These are phyloP conservation scores for Acer negundo DNA, from an alignment of 345 rosid species.

Conservation along the genomic window DNA sequence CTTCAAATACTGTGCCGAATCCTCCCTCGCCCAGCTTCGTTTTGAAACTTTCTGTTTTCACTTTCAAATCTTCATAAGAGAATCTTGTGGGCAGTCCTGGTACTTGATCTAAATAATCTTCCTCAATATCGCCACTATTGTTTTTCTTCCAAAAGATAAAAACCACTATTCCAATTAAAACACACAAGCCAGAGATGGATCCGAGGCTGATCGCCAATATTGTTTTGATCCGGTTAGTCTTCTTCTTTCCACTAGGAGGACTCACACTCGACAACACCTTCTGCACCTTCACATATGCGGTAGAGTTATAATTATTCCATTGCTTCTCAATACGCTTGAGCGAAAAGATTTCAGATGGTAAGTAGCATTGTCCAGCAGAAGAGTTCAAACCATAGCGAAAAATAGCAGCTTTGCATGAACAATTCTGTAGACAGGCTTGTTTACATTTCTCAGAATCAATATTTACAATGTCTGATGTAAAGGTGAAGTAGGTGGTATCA, in stretches of 20 bases:
- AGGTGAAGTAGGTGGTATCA: constrained; percentile 12
- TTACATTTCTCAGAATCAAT: constrained; percentile 16
- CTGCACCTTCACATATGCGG: constrained; percentile 14
- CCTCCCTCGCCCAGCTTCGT: constrained; percentile 39
- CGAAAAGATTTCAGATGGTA: constrained; percentile 11
- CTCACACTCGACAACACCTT: background rate
- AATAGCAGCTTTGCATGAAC: constrained; percentile 32
- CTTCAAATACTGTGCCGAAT: constrained; percentile 37
- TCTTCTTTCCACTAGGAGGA: background rate
- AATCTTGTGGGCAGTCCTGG: constrained; percentile 29
- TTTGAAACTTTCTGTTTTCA: constrained; percentile 22
- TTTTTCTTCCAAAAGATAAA: constrained; percentile 11
- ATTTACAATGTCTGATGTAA: background rate
- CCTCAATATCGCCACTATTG: constrained; percentile 7
- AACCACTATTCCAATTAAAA: constrained; percentile 7
- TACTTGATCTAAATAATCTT: constrained; percentile 24
- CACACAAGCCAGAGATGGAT: background rate
- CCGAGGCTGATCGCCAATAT: constrained; percentile 9
- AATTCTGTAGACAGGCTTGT: constrained; percentile 23
- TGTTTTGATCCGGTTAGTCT: background rate
- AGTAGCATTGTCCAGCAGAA: constrained; percentile 11
- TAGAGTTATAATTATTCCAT: background rate
- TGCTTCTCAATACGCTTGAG: background rate
- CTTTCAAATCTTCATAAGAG: constrained; percentile 23
- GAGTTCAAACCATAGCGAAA: constrained; percentile 3